Evolutionary conservation across 208 protist genomes (phyloP).

Genomic region (Chromosphaera perkinsii): DNA sequence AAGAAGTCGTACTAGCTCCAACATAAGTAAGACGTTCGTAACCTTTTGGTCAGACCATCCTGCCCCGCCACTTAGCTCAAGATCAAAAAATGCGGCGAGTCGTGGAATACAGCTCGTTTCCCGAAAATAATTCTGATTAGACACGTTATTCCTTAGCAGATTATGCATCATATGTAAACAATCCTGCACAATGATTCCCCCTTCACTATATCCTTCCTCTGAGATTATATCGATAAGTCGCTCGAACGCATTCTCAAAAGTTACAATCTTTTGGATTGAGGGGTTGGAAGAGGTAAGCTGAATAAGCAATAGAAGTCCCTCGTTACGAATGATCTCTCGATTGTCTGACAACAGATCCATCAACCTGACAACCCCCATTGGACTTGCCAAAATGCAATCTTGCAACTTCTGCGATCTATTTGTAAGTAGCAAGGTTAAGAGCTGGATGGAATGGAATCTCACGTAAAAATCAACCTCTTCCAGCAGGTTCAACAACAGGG

Average conservation of each 20-base stretch:
- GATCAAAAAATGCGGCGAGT: not conserved
- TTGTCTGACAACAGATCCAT: slow-evolving; percentile 38
- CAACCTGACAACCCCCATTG: slow-evolving; percentile 28
- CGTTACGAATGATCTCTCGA: slow-evolving; percentile 34
- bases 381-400: slow-evolving; percentile 24
- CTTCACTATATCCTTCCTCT: slow-evolving; percentile 38
- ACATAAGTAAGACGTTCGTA: slow-evolving; percentile 22
- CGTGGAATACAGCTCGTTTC: slow-evolving; percentile 10
- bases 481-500: slow-evolving; percentile 18
- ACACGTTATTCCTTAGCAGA: slow-evolving; percentile 24
- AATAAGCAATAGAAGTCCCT: slow-evolving; percentile 34
- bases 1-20: slow-evolving; percentile 30
- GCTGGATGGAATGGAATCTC: slow-evolving; percentile 24
- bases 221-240: slow-evolving; percentile 21
- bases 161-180: slow-evolving; percentile 38
- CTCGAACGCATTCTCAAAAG: slow-evolving; percentile 48
- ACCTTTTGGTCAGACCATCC: slow-evolving; percentile 26
- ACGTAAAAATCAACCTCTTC: slow-evolving; percentile 35
- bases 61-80: too few species aligned
- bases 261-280: slow-evolving; percentile 39
- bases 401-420: slow-evolving; percentile 1
- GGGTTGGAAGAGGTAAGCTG: slow-evolving; percentile 27
- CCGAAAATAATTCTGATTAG: slow-evolving; percentile 41
- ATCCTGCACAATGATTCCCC: slow-evolving; percentile 39
- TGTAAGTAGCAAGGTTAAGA: slow-evolving; percentile 19